Evolutionary conservation across 2,329 filamentous ascomycete species (phyloP).

Genomic region (Emydomyces testavorans): DNA sequence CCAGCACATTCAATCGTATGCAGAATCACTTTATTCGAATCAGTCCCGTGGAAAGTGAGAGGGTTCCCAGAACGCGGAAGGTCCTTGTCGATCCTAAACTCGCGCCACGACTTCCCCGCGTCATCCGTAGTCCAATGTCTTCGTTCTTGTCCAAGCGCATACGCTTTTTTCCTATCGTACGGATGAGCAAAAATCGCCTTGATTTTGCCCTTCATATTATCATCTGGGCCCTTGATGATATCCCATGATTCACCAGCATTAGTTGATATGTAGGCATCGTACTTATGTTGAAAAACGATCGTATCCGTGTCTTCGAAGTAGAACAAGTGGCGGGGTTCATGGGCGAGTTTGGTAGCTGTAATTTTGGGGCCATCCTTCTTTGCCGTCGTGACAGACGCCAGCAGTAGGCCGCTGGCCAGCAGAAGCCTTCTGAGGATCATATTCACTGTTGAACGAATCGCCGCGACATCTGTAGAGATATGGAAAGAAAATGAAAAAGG

Average conservation of each 20-base stretch:
- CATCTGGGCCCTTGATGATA: constrained; percentile 50
- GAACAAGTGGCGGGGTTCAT: constrained; percentile 57
- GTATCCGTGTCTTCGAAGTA: constrained; percentile 88
- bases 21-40: constrained; percentile 77
- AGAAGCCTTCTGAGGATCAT: constrained; percentile 38
- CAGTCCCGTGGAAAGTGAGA: constrained; percentile 69
- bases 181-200: constrained; percentile 62
- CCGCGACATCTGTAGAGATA: constrained; percentile 2
- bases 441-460: constrained; percentile 18
- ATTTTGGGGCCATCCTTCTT: constrained; percentile 58
- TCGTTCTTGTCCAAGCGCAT: constrained; percentile 57
- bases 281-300: constrained; percentile 62
- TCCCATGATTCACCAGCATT: constrained; percentile 74
- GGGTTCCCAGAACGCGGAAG: constrained; percentile 36
- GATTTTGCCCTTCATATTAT: constrained; percentile 39
- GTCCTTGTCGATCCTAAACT: constrained; percentile 52
- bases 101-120: constrained; percentile 66
- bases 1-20: constrained; percentile 55
- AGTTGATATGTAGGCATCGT: constrained; percentile 62
- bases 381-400: constrained; percentile 35
- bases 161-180: constrained; percentile 66
- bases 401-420: constrained; percentile 41
- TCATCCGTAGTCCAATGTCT: constrained; percentile 77
- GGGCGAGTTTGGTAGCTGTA: constrained; percentile 52
- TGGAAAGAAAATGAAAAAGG: not conserved